Percentiles rank a stretch among this genome's conserved stretches.
phyloP scores from a whole-genome alignment of 208 protist genomes.

The Balamuthia mandrillaris region DNA sequence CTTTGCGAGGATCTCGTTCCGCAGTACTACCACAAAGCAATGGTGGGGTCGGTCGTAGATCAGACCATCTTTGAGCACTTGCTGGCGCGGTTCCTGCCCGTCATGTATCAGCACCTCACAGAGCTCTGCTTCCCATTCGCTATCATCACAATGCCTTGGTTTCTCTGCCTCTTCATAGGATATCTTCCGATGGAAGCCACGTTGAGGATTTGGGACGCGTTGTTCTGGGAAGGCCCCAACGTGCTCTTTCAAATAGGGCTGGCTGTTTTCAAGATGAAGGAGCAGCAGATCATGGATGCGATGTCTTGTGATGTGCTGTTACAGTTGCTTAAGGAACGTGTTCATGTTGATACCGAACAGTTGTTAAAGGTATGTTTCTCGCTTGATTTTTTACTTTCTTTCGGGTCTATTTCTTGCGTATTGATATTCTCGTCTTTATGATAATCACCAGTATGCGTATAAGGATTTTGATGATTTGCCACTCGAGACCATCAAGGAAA shows the following conservation, averaged over 20 bases:
- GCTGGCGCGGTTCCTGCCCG: not conserved
- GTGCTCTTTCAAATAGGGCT: conserved; percentile 30
- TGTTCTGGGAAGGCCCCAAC: conserved; percentile 39
- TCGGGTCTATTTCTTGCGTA: too few species aligned
- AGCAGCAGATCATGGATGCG: not conserved
- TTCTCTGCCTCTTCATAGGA: conserved; percentile 40
- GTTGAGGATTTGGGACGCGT: not conserved
- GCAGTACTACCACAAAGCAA: conserved; percentile 4
- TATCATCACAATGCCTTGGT: conserved; percentile 20
- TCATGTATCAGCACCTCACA: not conserved
- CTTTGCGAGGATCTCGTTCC: conserved; percentile 27
- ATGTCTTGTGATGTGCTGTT: not conserved
- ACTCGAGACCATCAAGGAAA: not conserved
- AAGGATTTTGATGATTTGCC: not conserved
- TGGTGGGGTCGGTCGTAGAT: conserved; percentile 24
- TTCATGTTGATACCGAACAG: not conserved
- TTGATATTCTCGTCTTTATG: too few species aligned
- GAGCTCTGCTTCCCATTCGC: not conserved
- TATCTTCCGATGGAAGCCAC: conserved; percentile 15
- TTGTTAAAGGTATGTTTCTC: not conserved
- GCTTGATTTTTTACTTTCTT: not conserved
- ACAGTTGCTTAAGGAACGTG: not conserved
- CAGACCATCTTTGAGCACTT: conserved; percentile 17
- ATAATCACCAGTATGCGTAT: not conserved
- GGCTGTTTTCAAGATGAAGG: conserved; percentile 15